These are phyloP conservation scores for Trichoderma virens DNA, from an alignment of 495 filamentous ascomycete genomes.

Conservation along the genomic window DNA sequence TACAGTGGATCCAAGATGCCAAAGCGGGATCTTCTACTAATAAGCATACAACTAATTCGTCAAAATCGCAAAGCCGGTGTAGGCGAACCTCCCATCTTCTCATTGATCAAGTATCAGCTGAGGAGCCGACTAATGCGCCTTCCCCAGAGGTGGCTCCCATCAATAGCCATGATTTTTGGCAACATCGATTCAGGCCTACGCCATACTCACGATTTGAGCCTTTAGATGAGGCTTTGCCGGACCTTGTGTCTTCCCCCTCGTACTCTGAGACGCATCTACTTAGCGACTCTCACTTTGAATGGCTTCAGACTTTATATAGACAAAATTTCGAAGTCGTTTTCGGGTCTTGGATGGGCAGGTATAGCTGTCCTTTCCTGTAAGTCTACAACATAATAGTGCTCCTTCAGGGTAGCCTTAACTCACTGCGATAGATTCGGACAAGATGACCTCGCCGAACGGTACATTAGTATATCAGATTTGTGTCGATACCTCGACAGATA, in stretches of 20 bases:
- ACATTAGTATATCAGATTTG: slow-evolving; percentile 2
- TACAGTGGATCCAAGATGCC: not conserved
- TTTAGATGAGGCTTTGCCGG: not conserved
- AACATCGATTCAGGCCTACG: too few relatives aligned
- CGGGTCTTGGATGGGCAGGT: slow-evolving; percentile 7
- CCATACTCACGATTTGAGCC: not conserved
- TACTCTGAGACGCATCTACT: not conserved
- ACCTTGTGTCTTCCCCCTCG: not conserved
- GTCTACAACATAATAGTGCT: not conserved
- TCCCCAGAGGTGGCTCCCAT: not conserved
- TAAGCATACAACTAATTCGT: not conserved
- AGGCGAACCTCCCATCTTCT: not conserved
- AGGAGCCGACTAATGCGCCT: not conserved
- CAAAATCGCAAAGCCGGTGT: not conserved
- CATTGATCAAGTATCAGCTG: not conserved
- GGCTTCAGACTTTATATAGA: not conserved
- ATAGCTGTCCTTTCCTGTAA: slow-evolving; percentile 4
- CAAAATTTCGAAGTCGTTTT: not conserved
- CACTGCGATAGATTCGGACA: not conserved
- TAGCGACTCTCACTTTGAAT: not conserved
- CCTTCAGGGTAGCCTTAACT: not conserved
- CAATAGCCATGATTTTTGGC: not conserved
- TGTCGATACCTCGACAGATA: not conserved
- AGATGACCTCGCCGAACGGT: not conserved
- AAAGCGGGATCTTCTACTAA: not conserved